Conservation (phyloP, 2,329 filamentous ascomycete species). For the Botrytis aclada region DNA sequence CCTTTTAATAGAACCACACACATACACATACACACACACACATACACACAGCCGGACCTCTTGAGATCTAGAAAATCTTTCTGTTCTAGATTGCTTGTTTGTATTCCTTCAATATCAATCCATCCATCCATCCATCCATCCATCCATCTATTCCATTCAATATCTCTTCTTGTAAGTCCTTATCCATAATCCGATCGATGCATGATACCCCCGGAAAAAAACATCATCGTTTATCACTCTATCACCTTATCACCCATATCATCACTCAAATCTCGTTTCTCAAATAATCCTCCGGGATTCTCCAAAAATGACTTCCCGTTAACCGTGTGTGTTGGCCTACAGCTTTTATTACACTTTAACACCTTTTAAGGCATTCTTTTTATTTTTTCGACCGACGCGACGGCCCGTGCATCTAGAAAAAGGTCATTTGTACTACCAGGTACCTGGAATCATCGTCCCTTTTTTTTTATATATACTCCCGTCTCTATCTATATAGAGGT, state of each 20-base stretch:
- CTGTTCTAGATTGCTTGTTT: slow-evolving; percentile 11
- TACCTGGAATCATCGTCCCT: neutral
- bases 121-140: no score
- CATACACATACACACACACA: neutral
- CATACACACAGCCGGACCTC: slow-evolving; percentile 12
- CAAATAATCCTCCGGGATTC: slow-evolving; percentile 6
- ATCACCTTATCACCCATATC: neutral
- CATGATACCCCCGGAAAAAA: neutral
- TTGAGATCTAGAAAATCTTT: neutral
- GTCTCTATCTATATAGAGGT: slow-evolving; percentile 5
- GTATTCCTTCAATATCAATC: neutral
- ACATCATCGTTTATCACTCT: neutral
- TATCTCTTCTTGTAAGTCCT: neutral
- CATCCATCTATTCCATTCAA: neutral
- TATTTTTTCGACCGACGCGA: neutral
- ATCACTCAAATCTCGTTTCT: slow-evolving; percentile 3
- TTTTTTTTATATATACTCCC: neutral
- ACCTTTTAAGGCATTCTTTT: slow-evolving; percentile 10
- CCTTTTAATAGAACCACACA: slow-evolving; percentile 13
- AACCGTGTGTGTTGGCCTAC: neutral
- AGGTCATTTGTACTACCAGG: slow-evolving; percentile 13
- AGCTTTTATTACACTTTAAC: neutral
- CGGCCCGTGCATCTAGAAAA: slow-evolving; percentile 15
- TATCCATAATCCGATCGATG: slow-evolving; percentile 2
- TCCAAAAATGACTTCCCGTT: slow-evolving; percentile 12